Evolutionary conservation across 305 asterid species (phyloP), one percentile per base, ranked within the genome.

Genomic region (Rubia peregrina): DNA sequence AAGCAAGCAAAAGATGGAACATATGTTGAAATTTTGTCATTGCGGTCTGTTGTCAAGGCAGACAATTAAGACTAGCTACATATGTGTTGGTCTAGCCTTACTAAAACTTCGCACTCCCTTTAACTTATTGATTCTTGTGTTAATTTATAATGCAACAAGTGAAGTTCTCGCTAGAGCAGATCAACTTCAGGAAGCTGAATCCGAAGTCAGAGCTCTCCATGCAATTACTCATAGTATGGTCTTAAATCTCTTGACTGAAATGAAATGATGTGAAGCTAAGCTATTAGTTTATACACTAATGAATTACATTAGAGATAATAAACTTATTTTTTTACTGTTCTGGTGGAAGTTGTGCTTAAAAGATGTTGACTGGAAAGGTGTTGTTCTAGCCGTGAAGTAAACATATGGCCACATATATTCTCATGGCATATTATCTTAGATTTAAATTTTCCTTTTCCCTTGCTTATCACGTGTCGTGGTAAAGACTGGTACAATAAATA

Each of bases 361-460:
- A 86, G 99, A 83, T 94, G 99, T 77, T 94, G 99, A 98, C 97
- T 94, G 70, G 96, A 97, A 75, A 90, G 99, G 77, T 91, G 91
- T 80, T 94, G 99, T 96, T 75, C 81, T 94, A 80, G 99, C 99
- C 73, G 83, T 83, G 71, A 88, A 88, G 76, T 82, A 86, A 64
- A 48, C 67, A 73, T 43, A 61, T 72, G 67, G 74, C 57, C 76
- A 65, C 44, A 48, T 42, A 33, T 77, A 8, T 72, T 68, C n/a
- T 24, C 51, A 11, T 44, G 17, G 30, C 17, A 67, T 59, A 42
- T 2, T 9, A 46, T 12, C 51, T 30, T 61, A 16, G 19, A 17
- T 42, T 62, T 43, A 8, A 12, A 22, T 68, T 67, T 33, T 11
- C 17, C 5, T 43, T n/a, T 48, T 5, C 69, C 42, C 64, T 67